phyloP scores from a whole-genome alignment of 768 basidiomycete genomes.

The Suillus subaureus region DNA sequence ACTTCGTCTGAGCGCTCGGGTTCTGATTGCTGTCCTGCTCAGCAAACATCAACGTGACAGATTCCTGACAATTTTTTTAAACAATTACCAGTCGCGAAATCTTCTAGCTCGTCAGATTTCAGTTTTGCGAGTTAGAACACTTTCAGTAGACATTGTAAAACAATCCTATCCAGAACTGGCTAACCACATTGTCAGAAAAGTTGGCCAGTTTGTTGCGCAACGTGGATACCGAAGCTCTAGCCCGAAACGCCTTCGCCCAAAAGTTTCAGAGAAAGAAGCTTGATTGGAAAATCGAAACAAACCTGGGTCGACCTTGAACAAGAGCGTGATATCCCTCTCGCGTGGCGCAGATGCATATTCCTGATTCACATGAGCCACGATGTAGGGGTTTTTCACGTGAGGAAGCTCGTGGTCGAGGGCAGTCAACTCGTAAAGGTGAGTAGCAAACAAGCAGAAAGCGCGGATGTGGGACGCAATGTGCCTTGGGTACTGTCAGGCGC shows the following conservation, averaged over 20 bases:
- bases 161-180: constrained; percentile 38
- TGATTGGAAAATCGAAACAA: constrained; percentile 20
- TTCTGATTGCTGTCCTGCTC: constrained; percentile 32
- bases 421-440: constrained; percentile 97
- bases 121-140: constrained; percentile 74
- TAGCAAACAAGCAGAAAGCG: constrained; percentile 95
- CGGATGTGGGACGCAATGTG: constrained; percentile 92
- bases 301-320: constrained; percentile 83
- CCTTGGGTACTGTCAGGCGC: constrained; percentile 41
- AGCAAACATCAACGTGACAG: constrained; percentile 4
- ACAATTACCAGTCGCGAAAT: constrained; percentile 61
- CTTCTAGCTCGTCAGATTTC: constrained; percentile 90
- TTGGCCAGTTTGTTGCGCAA: constrained; percentile 97
- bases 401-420: constrained; percentile 82
- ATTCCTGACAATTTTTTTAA: not conserved
- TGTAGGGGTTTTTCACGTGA: constrained; percentile 93
- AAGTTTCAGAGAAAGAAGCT: constrained; percentile 1
- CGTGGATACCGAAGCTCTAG: constrained; percentile 98
- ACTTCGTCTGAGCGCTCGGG: constrained; percentile 57
- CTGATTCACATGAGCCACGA: constrained; percentile 85
- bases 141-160: not conserved
- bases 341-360: constrained; percentile 41
- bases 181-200: constrained; percentile 93
- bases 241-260: constrained; percentile 77
- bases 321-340: constrained; percentile 78